Percentiles rank a stretch among this genome's conserved stretches.
These are phyloP conservation scores for Diutina ranongensis DNA, from an alignment of 1,139 yeast species.

Conservation along the genomic window DNA sequence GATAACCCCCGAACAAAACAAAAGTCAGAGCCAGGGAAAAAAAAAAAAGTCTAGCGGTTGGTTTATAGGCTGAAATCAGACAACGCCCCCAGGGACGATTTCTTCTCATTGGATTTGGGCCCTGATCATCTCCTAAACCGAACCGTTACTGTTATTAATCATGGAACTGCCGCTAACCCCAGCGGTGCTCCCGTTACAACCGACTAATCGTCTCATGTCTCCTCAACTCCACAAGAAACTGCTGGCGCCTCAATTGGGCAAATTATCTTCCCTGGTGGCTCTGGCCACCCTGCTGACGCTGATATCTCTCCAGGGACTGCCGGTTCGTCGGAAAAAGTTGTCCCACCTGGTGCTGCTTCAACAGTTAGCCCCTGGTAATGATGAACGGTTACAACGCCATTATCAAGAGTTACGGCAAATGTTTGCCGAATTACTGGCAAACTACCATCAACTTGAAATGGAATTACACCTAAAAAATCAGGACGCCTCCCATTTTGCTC, in stretches of 20 bases:
- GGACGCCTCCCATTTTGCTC: conserved; percentile 14
- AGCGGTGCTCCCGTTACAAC: conserved; percentile 2
- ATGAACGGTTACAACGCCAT: conserved; percentile 14
- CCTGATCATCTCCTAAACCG: conserved; percentile 4
- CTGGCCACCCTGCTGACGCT: not conserved
- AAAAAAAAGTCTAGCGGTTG: conserved; percentile 5
- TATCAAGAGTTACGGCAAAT: conserved; percentile 19
- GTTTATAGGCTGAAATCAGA: conserved; percentile 6
- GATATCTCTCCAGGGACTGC: not conserved
- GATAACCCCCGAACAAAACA: not conserved
- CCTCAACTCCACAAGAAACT: not conserved
- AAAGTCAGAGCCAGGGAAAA: conserved; percentile 1
- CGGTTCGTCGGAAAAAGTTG: not conserved
- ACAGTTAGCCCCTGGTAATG: not conserved
- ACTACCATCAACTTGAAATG: conserved; percentile 15
- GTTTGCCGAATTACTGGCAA: conserved; percentile 13
- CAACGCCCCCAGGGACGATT: conserved; percentile 6
- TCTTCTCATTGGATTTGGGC: conserved; percentile 2
- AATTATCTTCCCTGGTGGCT: not conserved
- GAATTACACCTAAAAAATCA: conserved; percentile 15
- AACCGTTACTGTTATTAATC: not conserved
- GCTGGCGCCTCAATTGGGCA: conserved; percentile 6
- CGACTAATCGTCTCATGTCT: not conserved
- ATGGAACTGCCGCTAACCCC: conserved; percentile 6
- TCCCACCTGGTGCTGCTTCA: not conserved